Percentiles rank a stretch among this genome's conserved stretches.
Conservation (phyloP, 2,329 filamentous ascomycete species). For the Xylaria digitata region DNA sequence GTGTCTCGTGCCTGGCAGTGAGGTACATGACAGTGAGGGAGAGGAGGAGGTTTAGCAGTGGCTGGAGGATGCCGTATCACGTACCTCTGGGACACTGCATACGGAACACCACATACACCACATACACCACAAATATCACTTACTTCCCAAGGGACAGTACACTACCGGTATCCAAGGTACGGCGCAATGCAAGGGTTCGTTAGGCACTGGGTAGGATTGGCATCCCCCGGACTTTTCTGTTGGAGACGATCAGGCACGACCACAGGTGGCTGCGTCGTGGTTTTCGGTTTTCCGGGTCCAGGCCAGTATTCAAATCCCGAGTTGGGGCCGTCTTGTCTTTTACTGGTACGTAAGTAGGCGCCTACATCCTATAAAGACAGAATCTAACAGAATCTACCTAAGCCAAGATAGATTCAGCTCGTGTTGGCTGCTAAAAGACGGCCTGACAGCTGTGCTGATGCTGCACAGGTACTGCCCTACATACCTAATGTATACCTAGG, state of each 20-base stretch:
- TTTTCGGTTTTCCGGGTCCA: slow-evolving; percentile 5
- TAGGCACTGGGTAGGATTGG: slow-evolving; percentile 3
- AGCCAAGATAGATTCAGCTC: not conserved
- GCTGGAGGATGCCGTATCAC: no score
- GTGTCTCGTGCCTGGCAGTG: no score
- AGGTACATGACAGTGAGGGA: no score
- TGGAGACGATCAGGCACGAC: slow-evolving; percentile 30
- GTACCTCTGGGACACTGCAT: no score
- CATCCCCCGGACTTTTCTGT: slow-evolving; percentile 15
- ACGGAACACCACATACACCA: no score
- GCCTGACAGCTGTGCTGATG: not conserved
- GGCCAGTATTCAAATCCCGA: slow-evolving; percentile 9
- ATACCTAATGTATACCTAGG: not conserved
- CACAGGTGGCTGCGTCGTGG: slow-evolving; percentile 11
- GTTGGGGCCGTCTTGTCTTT: slow-evolving; percentile 6
- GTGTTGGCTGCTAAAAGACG: not conserved
- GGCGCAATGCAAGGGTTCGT: slow-evolving; percentile 1
- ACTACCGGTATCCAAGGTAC: not conserved
- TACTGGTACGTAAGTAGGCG: not conserved
- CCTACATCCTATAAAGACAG: no score
- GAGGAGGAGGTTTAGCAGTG: no score
- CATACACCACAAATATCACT: no score
- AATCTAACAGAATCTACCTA: no score
- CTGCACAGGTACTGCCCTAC: not conserved
- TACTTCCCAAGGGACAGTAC: no score